These are phyloP conservation scores for Hypoxylon crocopeplum DNA, from an alignment of 495 filamentous ascomycete species.

Conservation along the genomic window DNA sequence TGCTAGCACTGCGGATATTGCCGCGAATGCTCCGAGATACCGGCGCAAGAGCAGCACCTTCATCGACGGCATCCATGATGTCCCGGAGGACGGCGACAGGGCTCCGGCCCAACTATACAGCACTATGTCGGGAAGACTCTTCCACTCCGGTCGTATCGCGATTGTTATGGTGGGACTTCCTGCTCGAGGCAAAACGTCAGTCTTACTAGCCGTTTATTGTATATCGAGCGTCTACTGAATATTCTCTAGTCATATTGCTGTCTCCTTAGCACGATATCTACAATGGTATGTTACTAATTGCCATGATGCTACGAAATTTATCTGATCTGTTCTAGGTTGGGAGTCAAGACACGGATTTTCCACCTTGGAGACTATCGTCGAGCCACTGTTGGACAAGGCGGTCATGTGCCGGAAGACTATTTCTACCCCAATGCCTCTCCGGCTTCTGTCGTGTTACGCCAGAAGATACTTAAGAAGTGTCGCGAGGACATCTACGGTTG, in stretches of 20 bases:
- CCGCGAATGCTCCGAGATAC: slow-evolving; percentile 80
- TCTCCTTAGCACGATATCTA: slow-evolving; percentile 92
- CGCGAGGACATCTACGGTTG: slow-evolving; percentile 96
- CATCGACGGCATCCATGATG: slow-evolving; percentile 96
- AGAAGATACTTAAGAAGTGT: slow-evolving; percentile 97
- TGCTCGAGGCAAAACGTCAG: slow-evolving; percentile 94
- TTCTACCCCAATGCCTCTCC: slow-evolving; percentile 95
- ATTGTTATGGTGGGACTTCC: slow-evolving; percentile 97
- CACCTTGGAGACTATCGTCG: slow-evolving; percentile 97
- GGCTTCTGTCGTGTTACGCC: slow-evolving; percentile 83
- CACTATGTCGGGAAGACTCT: slow-evolving; percentile 94
- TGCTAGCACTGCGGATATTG: slow-evolving; percentile 79
- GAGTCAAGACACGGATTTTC: slow-evolving; percentile 97
- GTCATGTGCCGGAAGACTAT: slow-evolving; percentile 94
- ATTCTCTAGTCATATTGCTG: slow-evolving; percentile 79
- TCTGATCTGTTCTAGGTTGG: slow-evolving; percentile 67
- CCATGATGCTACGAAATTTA: background rate
- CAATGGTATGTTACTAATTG: slow-evolving; percentile 70
- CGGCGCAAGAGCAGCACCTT: slow-evolving; percentile 92
- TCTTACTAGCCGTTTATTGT: slow-evolving; percentile 17
- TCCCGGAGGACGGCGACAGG: slow-evolving; percentile 81
- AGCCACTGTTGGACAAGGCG: slow-evolving; percentile 82
- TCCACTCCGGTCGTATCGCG: slow-evolving; percentile 95
- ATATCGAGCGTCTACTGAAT: slow-evolving; percentile 31
- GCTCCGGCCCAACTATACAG: slow-evolving; percentile 98